These are phyloP conservation scores for Luffa acutangula DNA, from an alignment of 306 rosid genomes.

Conservation along the genomic window DNA sequence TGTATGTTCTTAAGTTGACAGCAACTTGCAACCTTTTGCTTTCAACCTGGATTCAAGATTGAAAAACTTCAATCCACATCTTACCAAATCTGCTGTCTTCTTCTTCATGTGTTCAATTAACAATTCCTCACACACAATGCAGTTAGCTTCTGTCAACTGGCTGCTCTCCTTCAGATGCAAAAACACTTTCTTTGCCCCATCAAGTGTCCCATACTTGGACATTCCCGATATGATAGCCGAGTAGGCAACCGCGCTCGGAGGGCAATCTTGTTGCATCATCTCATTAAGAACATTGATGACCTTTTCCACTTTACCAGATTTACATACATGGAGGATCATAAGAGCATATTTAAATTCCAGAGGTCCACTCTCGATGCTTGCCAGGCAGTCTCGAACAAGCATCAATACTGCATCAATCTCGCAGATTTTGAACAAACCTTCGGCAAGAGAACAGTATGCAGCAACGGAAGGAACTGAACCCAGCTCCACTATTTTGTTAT, in stretches of 20 bases:
- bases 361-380: conserved; percentile 47
- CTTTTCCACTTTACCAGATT: conserved; percentile 39
- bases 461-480: conserved; percentile 55
- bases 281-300: conserved; percentile 51
- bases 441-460: conserved; percentile 50
- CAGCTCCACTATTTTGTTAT: conserved; percentile 62
- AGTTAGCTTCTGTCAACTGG: conserved; percentile 52
- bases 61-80: conserved; percentile 68
- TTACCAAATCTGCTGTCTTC: conserved; percentile 68
- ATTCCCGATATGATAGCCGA: conserved; percentile 65
- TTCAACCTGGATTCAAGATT: conserved; percentile 71
- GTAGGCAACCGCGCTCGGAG: conserved; percentile 29
- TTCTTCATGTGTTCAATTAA: conserved; percentile 75
- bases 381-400: conserved; percentile 71
- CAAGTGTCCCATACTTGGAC: conserved; percentile 63
- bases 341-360: conserved; percentile 67
- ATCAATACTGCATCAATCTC: conserved; percentile 74
- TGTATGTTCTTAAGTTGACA: conserved; percentile 31
- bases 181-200: conserved; percentile 77
- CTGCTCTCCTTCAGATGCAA: conserved; percentile 38
- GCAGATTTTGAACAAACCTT: conserved; percentile 54
- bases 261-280: conserved; percentile 68
- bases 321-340: conserved; percentile 46
- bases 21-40: conserved; percentile 47
- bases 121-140: conserved; percentile 58